Evolutionary conservation across 2,329 filamentous ascomycete genomes (phyloP).

Genomic region (Aspergillus spinulosporus): DNA sequence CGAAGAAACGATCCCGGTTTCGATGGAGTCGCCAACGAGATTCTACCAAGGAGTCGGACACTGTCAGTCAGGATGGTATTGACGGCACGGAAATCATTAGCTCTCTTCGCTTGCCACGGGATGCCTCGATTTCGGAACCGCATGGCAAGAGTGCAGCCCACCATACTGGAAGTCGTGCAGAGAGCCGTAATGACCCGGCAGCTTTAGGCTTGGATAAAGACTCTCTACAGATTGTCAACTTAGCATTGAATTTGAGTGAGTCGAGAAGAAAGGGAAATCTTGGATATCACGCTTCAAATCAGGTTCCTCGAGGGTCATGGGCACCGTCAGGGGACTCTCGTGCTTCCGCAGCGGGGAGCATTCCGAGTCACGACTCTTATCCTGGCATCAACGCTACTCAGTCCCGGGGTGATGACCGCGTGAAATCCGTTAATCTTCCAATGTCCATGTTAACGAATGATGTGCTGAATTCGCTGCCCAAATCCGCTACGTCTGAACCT

Average conservation of each 20-base stretch:
- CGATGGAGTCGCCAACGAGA: conserved; percentile 37
- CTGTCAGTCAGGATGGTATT: conserved; percentile 13
- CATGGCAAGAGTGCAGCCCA: conserved; percentile 10
- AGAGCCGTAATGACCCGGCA: conserved; percentile 15
- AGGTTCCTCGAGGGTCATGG: conserved; percentile 47
- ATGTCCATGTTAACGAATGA: conserved; percentile 17
- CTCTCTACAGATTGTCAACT: conserved; percentile 85
- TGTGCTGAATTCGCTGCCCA: conserved; percentile 31
- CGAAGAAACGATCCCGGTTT: conserved; percentile 40
- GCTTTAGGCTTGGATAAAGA: conserved; percentile 64
- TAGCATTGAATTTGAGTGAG: conserved; percentile 87
- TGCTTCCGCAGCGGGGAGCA: conserved; percentile 17
- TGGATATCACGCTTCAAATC: conserved; percentile 54
- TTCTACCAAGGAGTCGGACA: conserved; percentile 33
- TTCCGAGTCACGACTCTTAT: conserved; percentile 20
- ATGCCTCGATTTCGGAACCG: conserved; percentile 18
- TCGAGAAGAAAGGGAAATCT: conserved; percentile 63
- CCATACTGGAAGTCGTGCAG: background rate
- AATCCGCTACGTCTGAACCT: conserved; percentile 31
- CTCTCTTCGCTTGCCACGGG: conserved; percentile 17
- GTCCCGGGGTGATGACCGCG: conserved; percentile 26
- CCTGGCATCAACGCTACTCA: conserved; percentile 28
- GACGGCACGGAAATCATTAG: conserved; percentile 16
- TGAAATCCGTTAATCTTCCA: conserved; percentile 16
- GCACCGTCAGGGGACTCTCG: conserved; percentile 30